phyloP scores from a whole-genome alignment of 306 rosid genomes.

The Rosa persica region DNA sequence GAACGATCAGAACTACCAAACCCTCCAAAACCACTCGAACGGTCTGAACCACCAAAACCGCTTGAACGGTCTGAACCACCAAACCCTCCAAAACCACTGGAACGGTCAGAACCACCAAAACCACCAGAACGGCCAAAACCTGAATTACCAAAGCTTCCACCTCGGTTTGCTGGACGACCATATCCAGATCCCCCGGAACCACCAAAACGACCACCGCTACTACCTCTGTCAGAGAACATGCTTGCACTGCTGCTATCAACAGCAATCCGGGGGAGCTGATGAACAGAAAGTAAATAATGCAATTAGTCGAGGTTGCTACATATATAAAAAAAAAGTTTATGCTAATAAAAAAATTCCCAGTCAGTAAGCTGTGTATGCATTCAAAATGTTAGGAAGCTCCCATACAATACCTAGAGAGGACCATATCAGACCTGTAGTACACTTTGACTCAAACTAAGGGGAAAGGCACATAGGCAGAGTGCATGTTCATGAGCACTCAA shows the following conservation, averaged over 20 bases:
- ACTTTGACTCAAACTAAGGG: background rate
- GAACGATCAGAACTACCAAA: too few species aligned
- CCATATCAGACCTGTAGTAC: background rate
- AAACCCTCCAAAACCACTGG: slow-evolving; percentile 24
- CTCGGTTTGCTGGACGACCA: slow-evolving; percentile 47
- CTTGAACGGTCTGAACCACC: background rate
- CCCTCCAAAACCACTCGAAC: background rate
- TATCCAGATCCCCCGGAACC: slow-evolving; percentile 40
- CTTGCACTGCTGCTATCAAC: slow-evolving; percentile 50
- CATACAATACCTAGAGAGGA: background rate
- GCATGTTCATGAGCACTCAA: background rate
- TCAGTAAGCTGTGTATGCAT: background rate
- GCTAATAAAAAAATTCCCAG: background rate
- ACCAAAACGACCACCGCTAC: slow-evolving; percentile 47
- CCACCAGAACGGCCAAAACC: slow-evolving; percentile 20
- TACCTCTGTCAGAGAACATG: slow-evolving; percentile 48
- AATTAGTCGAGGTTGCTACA: slow-evolving; percentile 2
- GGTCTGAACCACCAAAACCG: slow-evolving; percentile 4
- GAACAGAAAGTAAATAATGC: slow-evolving; percentile 27
- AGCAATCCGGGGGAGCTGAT: slow-evolving; percentile 73
- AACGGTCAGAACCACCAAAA: slow-evolving; percentile 16
- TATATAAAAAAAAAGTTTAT: background rate
- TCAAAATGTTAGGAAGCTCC: background rate
- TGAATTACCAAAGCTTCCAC: slow-evolving; percentile 47
- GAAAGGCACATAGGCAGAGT: background rate